Percentiles rank a stretch among this genome's conserved stretches.
Conservation (phyloP, 345 rosid genomes). For the Lepidium didymum region DNA sequence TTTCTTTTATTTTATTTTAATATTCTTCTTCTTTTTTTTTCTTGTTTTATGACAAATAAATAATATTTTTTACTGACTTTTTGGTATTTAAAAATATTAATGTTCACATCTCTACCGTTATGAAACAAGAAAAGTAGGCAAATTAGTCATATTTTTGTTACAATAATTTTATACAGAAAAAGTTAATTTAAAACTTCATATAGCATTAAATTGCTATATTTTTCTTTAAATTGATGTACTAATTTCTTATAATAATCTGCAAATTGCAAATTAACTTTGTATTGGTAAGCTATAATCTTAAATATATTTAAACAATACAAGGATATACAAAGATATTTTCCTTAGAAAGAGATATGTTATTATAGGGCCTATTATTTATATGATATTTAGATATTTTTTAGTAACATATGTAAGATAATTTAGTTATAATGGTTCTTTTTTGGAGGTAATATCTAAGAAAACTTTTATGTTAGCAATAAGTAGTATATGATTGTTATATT, state of each 20-base stretch:
- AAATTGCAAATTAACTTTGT: constrained; percentile 11
- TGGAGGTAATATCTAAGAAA: neutral
- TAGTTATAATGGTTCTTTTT: neutral
- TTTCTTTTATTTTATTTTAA: constrained; percentile 8
- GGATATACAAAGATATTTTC: neutral
- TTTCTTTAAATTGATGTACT: neutral
- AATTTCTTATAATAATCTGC: neutral
- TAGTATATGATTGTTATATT: neutral
- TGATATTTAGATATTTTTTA: neutral
- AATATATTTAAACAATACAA: constrained; percentile 10
- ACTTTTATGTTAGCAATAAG: neutral
- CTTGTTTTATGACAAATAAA: too few species aligned
- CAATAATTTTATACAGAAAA: too few species aligned
- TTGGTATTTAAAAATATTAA: neutral
- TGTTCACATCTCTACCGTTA: constrained; percentile 12
- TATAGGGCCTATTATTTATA: too few species aligned
- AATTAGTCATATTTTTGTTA: too few species aligned
- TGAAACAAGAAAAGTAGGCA: neutral
- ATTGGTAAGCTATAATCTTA: neutral
- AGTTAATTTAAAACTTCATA: too few species aligned
- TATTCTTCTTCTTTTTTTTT: too few species aligned
- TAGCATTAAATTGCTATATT: neutral
- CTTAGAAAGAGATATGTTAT: neutral
- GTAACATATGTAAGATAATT: neutral
- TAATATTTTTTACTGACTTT: neutral